Base-by-base conservation (phyloP, 1,284 basidiomycete genomes). In the Ustilago trichophora region DNA sequence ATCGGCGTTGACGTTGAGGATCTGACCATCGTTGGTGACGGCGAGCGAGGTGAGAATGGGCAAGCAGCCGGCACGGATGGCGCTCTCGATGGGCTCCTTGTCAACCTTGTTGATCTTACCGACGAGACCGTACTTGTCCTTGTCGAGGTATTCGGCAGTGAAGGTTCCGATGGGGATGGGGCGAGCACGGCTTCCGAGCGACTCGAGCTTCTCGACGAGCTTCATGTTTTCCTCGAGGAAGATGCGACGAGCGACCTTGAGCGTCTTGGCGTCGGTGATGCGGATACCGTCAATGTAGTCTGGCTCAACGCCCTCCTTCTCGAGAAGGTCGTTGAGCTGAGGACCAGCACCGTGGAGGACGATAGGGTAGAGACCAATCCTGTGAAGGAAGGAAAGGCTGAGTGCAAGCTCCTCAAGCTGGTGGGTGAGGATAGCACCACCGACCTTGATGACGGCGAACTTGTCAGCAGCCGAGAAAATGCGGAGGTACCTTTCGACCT, bases 11-110 rank as follows among this genome's bases (percentile, higher is more conserved):
- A 81, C 79, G 45, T 81, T 81, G 38, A 81, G 67, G 52, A 81
- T 80, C 69, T 81, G 79, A 4, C 79, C 79, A 34, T 81, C 79
- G 51, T 76, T 69, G 34, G 76, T 76, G 57, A 79, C 70, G 18
- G 79, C 78, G 19, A 81, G 56, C 48, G 71, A 74, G 43, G 79
- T 81, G 37, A 81, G 77, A 60, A 81, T 79, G 45, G 79, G 79
- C 53, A 81, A 49, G 71, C 78, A 81, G 37, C 79, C 79, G 25
- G 76, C 75, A n/a, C 74, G 64, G 46, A 81, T 81, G 34, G 79
- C 79, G 42, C 76, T 77, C 65, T 81, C 79, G 67, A 81, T 81
- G 43, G 79, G 79, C 62, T 81, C 79, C 72, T 81, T 81, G 67
- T 81, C 77, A 18, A 81, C 77, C 40, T 60, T 66, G 56, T 79